A percentile compares a stretch with the other conserved stretches of the same genome.
Conservation (phyloP, 176 grass and related monocot genomes). For the Aechmea fasciata region DNA sequence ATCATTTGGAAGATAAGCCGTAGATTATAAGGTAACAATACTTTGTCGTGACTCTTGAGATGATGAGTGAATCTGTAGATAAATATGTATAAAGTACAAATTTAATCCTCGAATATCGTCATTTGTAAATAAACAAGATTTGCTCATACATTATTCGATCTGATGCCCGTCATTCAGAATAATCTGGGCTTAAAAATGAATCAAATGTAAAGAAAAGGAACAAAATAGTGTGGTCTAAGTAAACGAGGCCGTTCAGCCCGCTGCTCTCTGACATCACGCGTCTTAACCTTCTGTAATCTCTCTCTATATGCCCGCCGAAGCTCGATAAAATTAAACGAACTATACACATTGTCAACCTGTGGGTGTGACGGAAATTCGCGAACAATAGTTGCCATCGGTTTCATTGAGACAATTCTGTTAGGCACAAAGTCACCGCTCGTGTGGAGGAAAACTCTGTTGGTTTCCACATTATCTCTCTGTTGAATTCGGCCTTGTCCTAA, state of each 20-base stretch:
- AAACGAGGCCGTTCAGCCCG: background rate
- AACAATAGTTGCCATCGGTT: background rate
- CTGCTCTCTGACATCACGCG: conserved; percentile 11
- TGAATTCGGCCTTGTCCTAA: conserved; percentile 22
- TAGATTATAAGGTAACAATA: too few relatives aligned
- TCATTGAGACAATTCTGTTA: conserved; percentile 15
- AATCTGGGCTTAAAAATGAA: background rate
- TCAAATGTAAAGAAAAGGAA: conserved; percentile 13
- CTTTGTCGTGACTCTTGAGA: background rate
- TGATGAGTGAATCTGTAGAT: background rate
- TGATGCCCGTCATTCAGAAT: background rate
- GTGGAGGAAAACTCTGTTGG: conserved; percentile 1
- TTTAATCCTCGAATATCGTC: background rate
- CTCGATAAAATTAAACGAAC: background rate
- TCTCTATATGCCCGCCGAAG: background rate
- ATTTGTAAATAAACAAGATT: conserved; percentile 3
- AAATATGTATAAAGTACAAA: background rate
- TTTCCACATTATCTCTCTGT: conserved; percentile 8
- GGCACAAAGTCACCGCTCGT: background rate
- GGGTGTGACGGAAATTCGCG: background rate
- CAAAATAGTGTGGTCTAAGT: conserved; percentile 5
- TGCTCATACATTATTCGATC: conserved; percentile 11
- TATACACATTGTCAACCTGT: background rate
- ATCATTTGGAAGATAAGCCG: too few relatives aligned
- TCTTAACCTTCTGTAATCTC: conserved; percentile 1